A percentile compares a stretch with the other conserved stretches of the same genome.
These are phyloP conservation scores for Claviceps digitariae DNA, from an alignment of 2,329 filamentous ascomycete species.

Conservation along the genomic window DNA sequence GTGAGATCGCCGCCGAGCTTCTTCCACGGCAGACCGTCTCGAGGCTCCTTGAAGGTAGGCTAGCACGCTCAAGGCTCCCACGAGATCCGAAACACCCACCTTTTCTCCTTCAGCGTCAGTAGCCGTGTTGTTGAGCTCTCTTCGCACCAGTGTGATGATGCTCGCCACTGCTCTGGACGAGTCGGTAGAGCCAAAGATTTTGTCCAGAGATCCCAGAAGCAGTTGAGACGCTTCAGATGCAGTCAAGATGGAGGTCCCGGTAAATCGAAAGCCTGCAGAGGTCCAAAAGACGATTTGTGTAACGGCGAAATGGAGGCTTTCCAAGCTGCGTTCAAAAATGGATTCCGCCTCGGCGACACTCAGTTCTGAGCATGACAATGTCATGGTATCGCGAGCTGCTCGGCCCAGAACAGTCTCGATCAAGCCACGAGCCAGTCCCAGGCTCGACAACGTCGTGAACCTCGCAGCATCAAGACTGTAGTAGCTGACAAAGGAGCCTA, in stretches of 20 bases:
- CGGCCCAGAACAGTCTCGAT: conserved; percentile 40
- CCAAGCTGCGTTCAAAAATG: conserved; percentile 41
- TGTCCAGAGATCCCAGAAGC: conserved; percentile 45
- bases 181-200: conserved; percentile 55
- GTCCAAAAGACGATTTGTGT: conserved; percentile 48
- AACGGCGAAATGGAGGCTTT: conserved; percentile 42
- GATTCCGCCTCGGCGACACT: conserved; percentile 40
- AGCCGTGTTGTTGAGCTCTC: conserved; percentile 50
- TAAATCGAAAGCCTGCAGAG: conserved; percentile 45
- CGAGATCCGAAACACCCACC: conserved; percentile 46
- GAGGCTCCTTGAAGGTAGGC: conserved; percentile 48
- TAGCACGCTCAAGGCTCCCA: conserved; percentile 45
- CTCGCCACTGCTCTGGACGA: conserved; percentile 53
- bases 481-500: conserved; percentile 37
- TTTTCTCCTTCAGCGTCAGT: conserved; percentile 45
- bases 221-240: conserved; percentile 44
- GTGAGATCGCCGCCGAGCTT: conserved; percentile 29
- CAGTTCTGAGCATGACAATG: conserved; percentile 31
- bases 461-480: conserved; percentile 40
- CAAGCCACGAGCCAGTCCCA: conserved; percentile 41
- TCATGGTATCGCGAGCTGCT: conserved; percentile 36
- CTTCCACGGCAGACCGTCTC: conserved; percentile 35
- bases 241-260: conserved; percentile 38
- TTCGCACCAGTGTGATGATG: conserved; percentile 49
- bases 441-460: conserved; percentile 41